Evolutionary conservation across 495 filamentous ascomycete genomes (phyloP).

Genomic region (Aspergillus cristatus): DNA sequence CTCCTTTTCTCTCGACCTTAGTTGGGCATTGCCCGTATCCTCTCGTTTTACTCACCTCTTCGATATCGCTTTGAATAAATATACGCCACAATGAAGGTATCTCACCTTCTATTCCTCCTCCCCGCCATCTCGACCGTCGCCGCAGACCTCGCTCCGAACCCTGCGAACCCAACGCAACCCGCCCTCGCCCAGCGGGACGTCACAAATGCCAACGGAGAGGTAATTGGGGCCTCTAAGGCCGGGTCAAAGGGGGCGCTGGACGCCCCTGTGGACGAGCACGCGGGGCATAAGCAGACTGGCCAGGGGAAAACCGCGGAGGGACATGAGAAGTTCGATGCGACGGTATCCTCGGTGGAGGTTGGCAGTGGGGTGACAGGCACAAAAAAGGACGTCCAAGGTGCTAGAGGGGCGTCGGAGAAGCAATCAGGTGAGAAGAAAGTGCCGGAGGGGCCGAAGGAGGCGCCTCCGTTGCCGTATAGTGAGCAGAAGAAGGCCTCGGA

Average conservation of each 20-base stretch:
- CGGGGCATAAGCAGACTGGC: slow-evolving; percentile 57
- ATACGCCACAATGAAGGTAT: slow-evolving; percentile 34
- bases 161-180: too few relatives aligned
- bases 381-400: too few relatives aligned
- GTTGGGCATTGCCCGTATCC: too few relatives aligned
- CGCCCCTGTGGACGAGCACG: slow-evolving; percentile 90
- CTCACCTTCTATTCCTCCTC: slow-evolving; percentile 26
- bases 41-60: too few relatives aligned
- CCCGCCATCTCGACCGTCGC: slow-evolving; percentile 23
- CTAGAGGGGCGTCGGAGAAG: slow-evolving; percentile 80
- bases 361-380: too few relatives aligned
- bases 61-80: too few relatives aligned
- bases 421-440: slow-evolving; percentile 68
- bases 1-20: background rate
- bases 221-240: slow-evolving; percentile 11
- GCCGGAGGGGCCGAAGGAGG: slow-evolving; percentile 76
- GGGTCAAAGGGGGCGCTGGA: slow-evolving; percentile 60
- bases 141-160: background rate
- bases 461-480: slow-evolving; percentile 68
- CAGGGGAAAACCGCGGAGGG: slow-evolving; percentile 15
- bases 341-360: slow-evolving; percentile 24
- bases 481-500: slow-evolving; percentile 53
- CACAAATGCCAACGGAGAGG: slow-evolving; percentile 13
- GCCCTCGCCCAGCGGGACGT: slow-evolving; percentile 13
- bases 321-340: slow-evolving; percentile 19